Evolutionary conservation across 345 rosid species (phyloP).

Genomic region (Psidium friedrichsthalianum): DNA sequence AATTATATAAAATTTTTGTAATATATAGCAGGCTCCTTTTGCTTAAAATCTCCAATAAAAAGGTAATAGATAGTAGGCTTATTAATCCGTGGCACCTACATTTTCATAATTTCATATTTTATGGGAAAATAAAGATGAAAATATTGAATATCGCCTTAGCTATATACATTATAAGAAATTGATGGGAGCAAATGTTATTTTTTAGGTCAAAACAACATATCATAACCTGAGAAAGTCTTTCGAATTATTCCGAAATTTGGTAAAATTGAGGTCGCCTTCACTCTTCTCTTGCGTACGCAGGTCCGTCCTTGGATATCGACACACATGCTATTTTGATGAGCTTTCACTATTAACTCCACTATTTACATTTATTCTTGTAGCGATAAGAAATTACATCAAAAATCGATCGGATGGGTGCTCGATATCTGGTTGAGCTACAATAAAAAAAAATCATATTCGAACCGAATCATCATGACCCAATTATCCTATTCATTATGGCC

Average conservation of each 20-base stretch:
- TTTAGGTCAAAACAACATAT: accelerated
- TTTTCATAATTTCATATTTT: too few species aligned
- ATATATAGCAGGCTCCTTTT: too few species aligned
- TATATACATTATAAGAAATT: neutral
- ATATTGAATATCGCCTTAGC: neutral
- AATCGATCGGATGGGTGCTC: neutral
- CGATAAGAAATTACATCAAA: neutral
- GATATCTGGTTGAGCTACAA: neutral
- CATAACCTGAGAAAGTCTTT: accelerated
- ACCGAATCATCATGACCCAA: accelerated
- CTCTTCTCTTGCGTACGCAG: neutral
- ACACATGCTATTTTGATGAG: accelerated
- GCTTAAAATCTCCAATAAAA: too few species aligned
- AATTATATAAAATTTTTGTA: too few species aligned
- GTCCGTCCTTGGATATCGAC: accelerated
- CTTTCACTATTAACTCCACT: neutral
- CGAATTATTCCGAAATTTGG: accelerated
- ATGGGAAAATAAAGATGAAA: neutral
- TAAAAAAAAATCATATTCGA: neutral
- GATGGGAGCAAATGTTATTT: too few species aligned
- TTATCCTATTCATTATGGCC: neutral
- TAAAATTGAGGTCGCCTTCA: neutral
- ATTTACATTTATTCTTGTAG: neutral
- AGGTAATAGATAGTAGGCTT: too few species aligned
- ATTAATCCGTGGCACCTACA: neutral